Percentiles rank a stretch among this genome's conserved stretches.
Evolutionary conservation across 73 alveolate genomes (phyloP).

Genomic region (Paramecium bursaria): DNA sequence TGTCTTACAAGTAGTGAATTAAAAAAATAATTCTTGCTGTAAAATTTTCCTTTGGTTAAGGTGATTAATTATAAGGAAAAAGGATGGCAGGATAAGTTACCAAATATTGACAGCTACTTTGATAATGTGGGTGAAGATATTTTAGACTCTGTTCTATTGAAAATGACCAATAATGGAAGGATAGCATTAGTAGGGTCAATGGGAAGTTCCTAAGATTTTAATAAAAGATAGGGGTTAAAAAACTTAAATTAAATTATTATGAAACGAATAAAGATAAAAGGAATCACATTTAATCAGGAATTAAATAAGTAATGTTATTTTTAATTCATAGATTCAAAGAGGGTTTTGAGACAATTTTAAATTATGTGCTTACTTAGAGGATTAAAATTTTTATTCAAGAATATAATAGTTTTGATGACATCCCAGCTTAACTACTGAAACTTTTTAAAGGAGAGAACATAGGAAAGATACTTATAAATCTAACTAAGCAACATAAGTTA

Average conservation of each 20-base stretch:
- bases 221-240: slow-evolving; percentile 36
- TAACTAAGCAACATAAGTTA: background rate
- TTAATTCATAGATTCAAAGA: slow-evolving; percentile 27
- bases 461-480: slow-evolving; percentile 44
- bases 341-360: slow-evolving; percentile 31
- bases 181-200: slow-evolving; percentile 66
- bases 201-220: slow-evolving; percentile 56
- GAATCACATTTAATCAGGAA: slow-evolving; percentile 54
- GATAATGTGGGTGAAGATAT: slow-evolving; percentile 69
- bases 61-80: slow-evolving; percentile 49
- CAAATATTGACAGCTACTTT: slow-evolving; percentile 58
- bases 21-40: slow-evolving; percentile 27
- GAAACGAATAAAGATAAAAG: slow-evolving; percentile 52
- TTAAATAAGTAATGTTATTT: background rate
- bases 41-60: background rate
- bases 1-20: slow-evolving; percentile 48
- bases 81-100: slow-evolving; percentile 12
- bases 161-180: slow-evolving; percentile 61
- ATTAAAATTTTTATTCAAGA: slow-evolving; percentile 17
- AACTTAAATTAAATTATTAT: background rate
- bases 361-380: background rate
- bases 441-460: slow-evolving; percentile 36
- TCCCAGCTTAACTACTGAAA: background rate
- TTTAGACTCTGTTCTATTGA: slow-evolving; percentile 8
- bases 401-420: background rate